phyloP scores from a whole-genome alignment of 768 basidiomycete genomes.

The Erythrobasidium yunnanense region DNA sequence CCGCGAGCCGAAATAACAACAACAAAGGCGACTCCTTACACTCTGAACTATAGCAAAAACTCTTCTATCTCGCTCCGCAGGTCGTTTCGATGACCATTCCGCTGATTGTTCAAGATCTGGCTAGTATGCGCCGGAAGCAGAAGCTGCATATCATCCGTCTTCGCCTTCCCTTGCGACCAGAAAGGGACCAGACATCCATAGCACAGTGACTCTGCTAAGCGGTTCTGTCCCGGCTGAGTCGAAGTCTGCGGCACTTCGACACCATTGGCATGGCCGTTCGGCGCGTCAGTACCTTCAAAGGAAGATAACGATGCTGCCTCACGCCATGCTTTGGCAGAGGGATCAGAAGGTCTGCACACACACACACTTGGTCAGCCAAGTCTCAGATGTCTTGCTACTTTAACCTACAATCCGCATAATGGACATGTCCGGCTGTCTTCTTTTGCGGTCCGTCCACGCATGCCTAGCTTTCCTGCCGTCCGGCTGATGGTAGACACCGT shows the following conservation, averaged over 20 bases:
- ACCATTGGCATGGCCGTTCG: no score
- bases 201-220: background rate
- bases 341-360: no score
- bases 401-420: constrained; percentile 5
- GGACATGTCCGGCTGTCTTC: background rate
- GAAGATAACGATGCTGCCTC: no score
- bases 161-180: background rate
- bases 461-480: constrained; percentile 35
- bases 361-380: no score
- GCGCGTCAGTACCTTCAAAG: no score
- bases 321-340: no score
- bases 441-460: constrained; percentile 20
- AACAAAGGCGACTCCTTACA: no score
- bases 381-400: no score
- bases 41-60: background rate
- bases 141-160: background rate
- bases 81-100: background rate
- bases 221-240: background rate
- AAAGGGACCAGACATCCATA: constrained; percentile 24
- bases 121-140: background rate
- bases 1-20: no score
- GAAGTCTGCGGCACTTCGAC: no score
- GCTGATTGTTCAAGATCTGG: background rate
- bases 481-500: constrained; percentile 36
- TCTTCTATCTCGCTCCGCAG: background rate